A percentile compares a stretch with the other conserved stretches of the same genome.
Conservation (phyloP, 208 protist species). For the Giardia duodenalis region DNA sequence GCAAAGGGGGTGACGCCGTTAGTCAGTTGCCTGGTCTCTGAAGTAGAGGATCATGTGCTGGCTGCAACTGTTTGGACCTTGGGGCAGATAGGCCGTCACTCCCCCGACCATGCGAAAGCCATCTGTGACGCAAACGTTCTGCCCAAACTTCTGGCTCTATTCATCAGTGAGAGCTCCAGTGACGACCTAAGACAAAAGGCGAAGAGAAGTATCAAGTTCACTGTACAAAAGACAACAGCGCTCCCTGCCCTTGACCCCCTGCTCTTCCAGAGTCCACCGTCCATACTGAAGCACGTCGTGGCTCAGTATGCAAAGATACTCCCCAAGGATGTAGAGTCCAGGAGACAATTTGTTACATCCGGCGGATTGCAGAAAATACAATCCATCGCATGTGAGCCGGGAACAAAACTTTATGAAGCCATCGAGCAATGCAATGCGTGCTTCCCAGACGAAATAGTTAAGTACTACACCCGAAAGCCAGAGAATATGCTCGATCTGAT, state of each 20-base stretch:
- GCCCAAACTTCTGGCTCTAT: constrained; percentile 67
- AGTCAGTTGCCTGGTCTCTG: constrained; percentile 64
- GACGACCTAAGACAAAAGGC: constrained; percentile 80
- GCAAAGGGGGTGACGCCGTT: constrained; percentile 69
- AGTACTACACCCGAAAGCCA: constrained; percentile 88
- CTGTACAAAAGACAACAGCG: constrained; percentile 80
- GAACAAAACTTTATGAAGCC: constrained; percentile 74
- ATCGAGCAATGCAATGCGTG: constrained; percentile 85
- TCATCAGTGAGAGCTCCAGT: constrained; percentile 61
- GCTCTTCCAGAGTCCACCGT: constrained; percentile 65
- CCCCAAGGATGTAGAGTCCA: constrained; percentile 77
- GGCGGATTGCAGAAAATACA: constrained; percentile 73
- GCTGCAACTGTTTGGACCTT: constrained; percentile 72
- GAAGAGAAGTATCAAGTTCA: constrained; percentile 77
- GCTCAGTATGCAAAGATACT: constrained; percentile 90
- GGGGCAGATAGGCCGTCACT: constrained; percentile 81
- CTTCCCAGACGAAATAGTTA: constrained; percentile 88
- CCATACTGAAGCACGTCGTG: constrained; percentile 81
- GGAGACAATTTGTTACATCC: constrained; percentile 78
- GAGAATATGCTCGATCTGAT: constrained; percentile 53
- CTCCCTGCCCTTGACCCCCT: constrained; percentile 80
- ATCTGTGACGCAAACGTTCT: constrained; percentile 81
- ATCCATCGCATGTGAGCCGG: constrained; percentile 73
- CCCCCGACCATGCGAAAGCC: constrained; percentile 80
- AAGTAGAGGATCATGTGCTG: constrained; percentile 77